Base-by-base conservation (phyloP, 1,284 basidiomycete genomes). In the Blastosporella zonata region DNA sequence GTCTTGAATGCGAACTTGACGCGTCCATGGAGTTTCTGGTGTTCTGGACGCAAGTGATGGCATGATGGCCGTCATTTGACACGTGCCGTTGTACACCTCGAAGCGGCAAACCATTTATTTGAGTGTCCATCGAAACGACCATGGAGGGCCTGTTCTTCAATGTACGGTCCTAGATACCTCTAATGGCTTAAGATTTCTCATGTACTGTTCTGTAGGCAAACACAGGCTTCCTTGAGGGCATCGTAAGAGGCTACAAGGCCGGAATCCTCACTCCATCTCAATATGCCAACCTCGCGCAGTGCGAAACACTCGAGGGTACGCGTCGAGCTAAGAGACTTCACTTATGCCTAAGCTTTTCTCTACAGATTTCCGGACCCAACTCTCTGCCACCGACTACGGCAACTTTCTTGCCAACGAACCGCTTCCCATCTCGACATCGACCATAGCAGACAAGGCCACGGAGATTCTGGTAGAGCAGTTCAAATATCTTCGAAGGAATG, bases 351-450 rank as follows among this genome's bases (percentile, higher is more conserved):
- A 12, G n/a, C 17, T 8, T n/a, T 44, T 23, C 25, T 38, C 9
- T 21, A 1, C 57, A 96, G 94, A 97, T 70, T 86, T 97, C 67
- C 77, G 91, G 55, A 92, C 94, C 50, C 94, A 97, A 62, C 79
- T 99, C 38, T 90, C 91, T 6, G 85, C 95, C 6, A 99, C 96
- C 8, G 97, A 99, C 74, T 99, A 99, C 68, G 94, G 95, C 64
- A 97, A 94, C 73, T 99, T 99, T 67, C 86, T 99, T 42, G 86
- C 96, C 29, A 98, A 97, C 66, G 97, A 99, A 67, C 87, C 95
- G 2, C 79, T 92, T n/a, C 96, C 95, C 13, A 81, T 98, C 53
- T 92, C 93, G 44, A 98, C 96, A 6, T 87, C 93, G 3, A 95
- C 93, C 43, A 97, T 99, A 63, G 83, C 93, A 12, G 94, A 97